Evolutionary conservation across 805 yeast genomes (phyloP).

Genomic region (Candida multigemmis): DNA sequence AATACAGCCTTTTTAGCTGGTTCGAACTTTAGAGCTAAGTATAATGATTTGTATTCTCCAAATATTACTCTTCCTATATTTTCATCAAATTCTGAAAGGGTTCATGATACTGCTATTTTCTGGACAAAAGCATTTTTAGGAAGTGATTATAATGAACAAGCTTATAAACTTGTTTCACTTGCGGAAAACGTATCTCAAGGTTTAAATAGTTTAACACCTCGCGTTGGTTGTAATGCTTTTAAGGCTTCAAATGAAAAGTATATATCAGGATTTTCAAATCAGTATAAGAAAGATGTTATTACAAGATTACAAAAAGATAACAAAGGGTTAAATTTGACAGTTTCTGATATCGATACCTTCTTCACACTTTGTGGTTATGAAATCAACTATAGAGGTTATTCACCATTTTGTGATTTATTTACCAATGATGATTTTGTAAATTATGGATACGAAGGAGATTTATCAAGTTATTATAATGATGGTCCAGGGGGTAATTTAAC

Average conservation of each 20-base stretch:
- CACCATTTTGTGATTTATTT: conserved; percentile 60
- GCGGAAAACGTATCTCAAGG: conserved; percentile 42
- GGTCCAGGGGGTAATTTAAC: conserved; percentile 58
- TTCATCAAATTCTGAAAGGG: conserved; percentile 46
- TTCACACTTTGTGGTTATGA: conserved; percentile 70
- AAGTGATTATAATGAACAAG: conserved; percentile 22
- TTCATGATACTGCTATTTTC: conserved; percentile 43
- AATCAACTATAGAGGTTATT: conserved; percentile 57
- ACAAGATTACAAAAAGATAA: conserved; percentile 47
- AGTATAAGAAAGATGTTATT: conserved; percentile 45
- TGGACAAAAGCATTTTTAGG: conserved; percentile 57
- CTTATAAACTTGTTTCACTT: conserved; percentile 26
- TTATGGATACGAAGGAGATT: conserved; percentile 52
- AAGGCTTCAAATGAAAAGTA: conserved; percentile 17
- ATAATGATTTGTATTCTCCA: conserved; percentile 35
- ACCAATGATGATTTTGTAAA: conserved; percentile 60
- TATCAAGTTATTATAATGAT: conserved; percentile 48
- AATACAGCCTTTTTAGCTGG: conserved; percentile 43
- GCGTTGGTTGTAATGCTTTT: conserved; percentile 32
- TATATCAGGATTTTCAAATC: conserved; percentile 18
- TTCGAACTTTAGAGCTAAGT: conserved; percentile 34
- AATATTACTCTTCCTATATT: conserved; percentile 38
- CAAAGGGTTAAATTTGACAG: conserved; percentile 43
- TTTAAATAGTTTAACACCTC: conserved; percentile 52
- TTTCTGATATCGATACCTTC: conserved; percentile 41